Evolutionary conservation across 176 grass and related monocot species (phyloP).

Genomic region (Olyra latifolia): DNA sequence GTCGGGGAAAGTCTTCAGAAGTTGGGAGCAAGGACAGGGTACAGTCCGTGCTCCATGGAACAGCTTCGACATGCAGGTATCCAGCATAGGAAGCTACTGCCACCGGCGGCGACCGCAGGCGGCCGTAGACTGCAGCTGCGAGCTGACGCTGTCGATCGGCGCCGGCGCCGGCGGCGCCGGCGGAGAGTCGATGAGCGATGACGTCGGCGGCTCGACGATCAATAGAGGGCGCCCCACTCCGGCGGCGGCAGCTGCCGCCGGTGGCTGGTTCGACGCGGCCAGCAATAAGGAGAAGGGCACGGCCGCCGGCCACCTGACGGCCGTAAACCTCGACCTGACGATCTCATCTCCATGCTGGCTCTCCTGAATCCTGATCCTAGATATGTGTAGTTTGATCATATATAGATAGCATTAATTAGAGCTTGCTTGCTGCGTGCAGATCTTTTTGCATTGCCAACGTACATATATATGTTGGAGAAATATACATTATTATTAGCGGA

Average conservation of each 20-base stretch:
- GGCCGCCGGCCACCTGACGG: not conserved
- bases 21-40: slow-evolving; percentile 32
- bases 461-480: no score
- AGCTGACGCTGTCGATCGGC: slow-evolving; percentile 48
- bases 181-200: slow-evolving; percentile 31
- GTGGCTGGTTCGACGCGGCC: not conserved
- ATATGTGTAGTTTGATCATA: no score
- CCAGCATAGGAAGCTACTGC: not conserved
- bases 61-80: slow-evolving; percentile 24
- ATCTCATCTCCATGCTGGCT: slow-evolving; percentile 55
- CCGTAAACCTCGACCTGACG: slow-evolving; percentile 59
- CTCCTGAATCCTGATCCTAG: slow-evolving; percentile 21
- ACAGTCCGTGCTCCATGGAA: slow-evolving; percentile 20
- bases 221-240: not conserved
- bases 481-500: no score
- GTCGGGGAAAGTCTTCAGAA: slow-evolving; percentile 29
- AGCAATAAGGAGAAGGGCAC: not conserved
- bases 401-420: no score
- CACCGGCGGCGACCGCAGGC: not conserved
- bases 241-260: not conserved
- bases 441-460: no score
- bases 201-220: slow-evolving; percentile 15
- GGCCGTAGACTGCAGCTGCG: slow-evolving; percentile 10
- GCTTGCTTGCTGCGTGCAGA: no score
- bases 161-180: not conserved